These are phyloP conservation scores for Voacanga thouarsii DNA, from an alignment of 257 asterid species.

Conservation along the genomic window DNA sequence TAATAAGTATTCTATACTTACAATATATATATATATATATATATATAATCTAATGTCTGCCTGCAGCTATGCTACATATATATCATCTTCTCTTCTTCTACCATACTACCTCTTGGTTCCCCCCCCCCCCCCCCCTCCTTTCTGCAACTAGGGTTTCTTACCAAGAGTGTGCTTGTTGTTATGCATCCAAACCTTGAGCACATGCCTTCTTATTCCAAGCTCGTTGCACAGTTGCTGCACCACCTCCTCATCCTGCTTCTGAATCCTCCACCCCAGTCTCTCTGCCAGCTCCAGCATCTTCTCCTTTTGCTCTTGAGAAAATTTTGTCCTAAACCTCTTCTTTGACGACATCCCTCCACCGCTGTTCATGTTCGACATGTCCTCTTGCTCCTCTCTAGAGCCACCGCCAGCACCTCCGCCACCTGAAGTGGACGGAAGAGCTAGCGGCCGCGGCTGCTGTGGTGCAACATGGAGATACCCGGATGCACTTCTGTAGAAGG, in stretches of 20 bases:
- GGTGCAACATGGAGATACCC: constrained; percentile 53
- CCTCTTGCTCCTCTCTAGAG: constrained; percentile 49
- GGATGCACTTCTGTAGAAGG: constrained; percentile 32
- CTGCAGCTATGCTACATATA: not conserved
- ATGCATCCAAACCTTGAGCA: constrained; percentile 86
- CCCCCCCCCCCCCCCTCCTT: too few species aligned
- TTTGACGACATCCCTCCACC: constrained; percentile 36
- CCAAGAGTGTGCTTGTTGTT: constrained; percentile 76
- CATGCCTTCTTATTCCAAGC: constrained; percentile 60
- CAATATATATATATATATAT: too few species aligned
- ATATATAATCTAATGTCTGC: not conserved
- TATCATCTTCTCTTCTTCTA: not conserved
- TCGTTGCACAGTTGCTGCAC: constrained; percentile 62
- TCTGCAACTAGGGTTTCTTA: constrained; percentile 50
- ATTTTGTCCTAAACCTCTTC: constrained; percentile 63
- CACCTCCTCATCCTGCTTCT: constrained; percentile 59
- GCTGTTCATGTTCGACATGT: constrained; percentile 33
- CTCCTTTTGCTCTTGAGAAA: constrained; percentile 67
- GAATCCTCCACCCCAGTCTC: constrained; percentile 66
- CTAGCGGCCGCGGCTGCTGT: constrained; percentile 30
- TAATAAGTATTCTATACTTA: not conserved
- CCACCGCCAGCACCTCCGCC: constrained; percentile 37
- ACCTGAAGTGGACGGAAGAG: constrained; percentile 62
- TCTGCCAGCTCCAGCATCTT: constrained; percentile 67
- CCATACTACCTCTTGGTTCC: not conserved